Evolutionary conservation across 768 basidiomycete genomes (phyloP), one percentile per base, ranked within the genome.

Genomic region (Thelephora ganbajun): DNA sequence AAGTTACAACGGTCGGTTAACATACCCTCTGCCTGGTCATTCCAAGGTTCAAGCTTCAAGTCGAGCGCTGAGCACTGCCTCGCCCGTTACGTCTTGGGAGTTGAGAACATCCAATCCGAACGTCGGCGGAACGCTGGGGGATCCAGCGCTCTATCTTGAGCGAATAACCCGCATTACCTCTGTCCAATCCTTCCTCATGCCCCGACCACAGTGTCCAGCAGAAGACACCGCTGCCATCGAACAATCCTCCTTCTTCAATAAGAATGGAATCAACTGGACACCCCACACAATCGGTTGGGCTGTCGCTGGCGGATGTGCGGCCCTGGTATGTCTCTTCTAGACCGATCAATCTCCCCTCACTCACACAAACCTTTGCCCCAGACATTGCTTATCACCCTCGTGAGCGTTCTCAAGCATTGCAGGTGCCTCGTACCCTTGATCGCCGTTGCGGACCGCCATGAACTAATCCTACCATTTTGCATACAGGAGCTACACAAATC

Each of bases 211-310:
- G 45, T 82, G 80, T 56, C 73, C 73, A 12, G 68, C 74, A 0
- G 68, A 69, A 46, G 81, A 83, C 53, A 63, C 67, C 0, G 50
- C 61, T 20, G 59, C 50, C 1, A 56, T 74, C 20, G 81, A 85
- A 61, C 78, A 85, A 58, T 67, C 69, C 43, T 65, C 62, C 9
- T 85, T 85, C 58, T 85, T 81, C 83, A 64, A 65, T 55, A 53
- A 66, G 0, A 65, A 69, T 34, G 69, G 71, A 11, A 45, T 72
- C 18, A 66, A 79, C 55, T 83, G 79, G 80, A 71, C 76, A 51
- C 54, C 63, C 12, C 79, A 80, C 63, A 67, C 75, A 54, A 77
- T 84, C 59, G 83, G 83, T 44, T 86, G 83, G 83, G 69, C 79
- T 9, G 68, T 86, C 48, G 73, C 82, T 13, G 83, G 83, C 22